A percentile compares a stretch with the other conserved stretches of the same genome.
phyloP scores from a whole-genome alignment of 371 early-diverging fungal genomes.

The Syncephalastrum contaminatum region DNA sequence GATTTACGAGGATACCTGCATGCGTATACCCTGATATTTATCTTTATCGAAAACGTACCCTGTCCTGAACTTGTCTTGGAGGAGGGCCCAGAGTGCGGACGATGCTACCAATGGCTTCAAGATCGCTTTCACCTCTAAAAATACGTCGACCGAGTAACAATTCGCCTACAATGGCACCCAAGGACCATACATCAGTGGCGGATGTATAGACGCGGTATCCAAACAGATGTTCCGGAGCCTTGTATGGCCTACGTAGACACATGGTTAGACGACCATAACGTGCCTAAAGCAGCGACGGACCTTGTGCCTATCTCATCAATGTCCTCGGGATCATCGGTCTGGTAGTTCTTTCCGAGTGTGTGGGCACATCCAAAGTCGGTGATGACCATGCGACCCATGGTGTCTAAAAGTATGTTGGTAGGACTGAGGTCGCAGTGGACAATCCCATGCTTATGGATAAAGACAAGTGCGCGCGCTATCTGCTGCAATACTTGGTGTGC shows the following conservation, averaged over 20 bases:
- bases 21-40: background rate
- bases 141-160: constrained; percentile 31
- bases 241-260: constrained; percentile 31
- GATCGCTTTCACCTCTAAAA: constrained; percentile 40
- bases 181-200: constrained; percentile 49
- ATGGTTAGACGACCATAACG: background rate
- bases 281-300: constrained; percentile 10
- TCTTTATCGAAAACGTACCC: constrained; percentile 14
- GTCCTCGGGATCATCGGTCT: constrained; percentile 1
- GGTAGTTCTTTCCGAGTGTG: constrained; percentile 1
- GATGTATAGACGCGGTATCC: constrained; percentile 30
- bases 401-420: constrained; percentile 64
- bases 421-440: constrained; percentile 79
- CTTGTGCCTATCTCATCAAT: constrained; percentile 42
- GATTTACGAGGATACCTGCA: background rate
- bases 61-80: constrained; percentile 16
- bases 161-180: constrained; percentile 33
- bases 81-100: constrained; percentile 35
- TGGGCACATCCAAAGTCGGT: constrained; percentile 85
- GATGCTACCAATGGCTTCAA: constrained; percentile 45
- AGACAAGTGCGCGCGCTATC: constrained; percentile 58
- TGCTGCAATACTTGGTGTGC: constrained; percentile 21
- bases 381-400: constrained; percentile 57
- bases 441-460: constrained; percentile 60
- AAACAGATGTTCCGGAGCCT: constrained; percentile 50